A percentile compares a stretch with the other conserved stretches of the same genome.
These are phyloP conservation scores for Solanum hybrid DNA, from an alignment of 305 asterid species.

Conservation along the genomic window DNA sequence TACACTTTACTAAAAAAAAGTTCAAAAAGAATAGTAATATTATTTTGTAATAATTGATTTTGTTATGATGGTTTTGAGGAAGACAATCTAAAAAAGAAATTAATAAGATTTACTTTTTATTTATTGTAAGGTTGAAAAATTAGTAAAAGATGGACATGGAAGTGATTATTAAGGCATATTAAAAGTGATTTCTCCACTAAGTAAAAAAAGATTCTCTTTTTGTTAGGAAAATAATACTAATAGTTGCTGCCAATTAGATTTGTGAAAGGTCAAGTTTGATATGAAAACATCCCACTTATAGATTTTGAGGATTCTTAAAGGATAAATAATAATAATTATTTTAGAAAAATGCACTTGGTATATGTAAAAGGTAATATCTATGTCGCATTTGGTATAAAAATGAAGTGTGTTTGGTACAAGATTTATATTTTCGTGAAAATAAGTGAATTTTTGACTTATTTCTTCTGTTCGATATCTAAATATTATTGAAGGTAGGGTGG, in stretches of 20 bases:
- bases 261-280: background rate
- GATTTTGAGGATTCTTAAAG: constrained; percentile 9
- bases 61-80: background rate
- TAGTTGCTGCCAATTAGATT: constrained; percentile 1
- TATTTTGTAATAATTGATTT: background rate
- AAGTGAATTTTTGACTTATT: background rate
- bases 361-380: background rate
- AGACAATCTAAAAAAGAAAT: background rate
- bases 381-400: background rate
- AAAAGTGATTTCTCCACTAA: constrained; percentile 10
- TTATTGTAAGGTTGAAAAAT: constrained; percentile 1
- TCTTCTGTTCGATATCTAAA: fast-evolving
- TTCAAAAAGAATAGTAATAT: background rate
- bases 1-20: background rate
- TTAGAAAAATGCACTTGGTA: background rate
- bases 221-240: background rate
- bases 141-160: constrained; percentile 6
- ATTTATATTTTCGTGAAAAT: background rate
- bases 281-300: background rate
- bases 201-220: background rate
- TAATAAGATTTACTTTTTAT: background rate
- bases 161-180: constrained; percentile 4
- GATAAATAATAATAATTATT: background rate
- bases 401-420: background rate
- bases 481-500: background rate